A percentile compares a stretch with the other conserved stretches of the same genome.
phyloP scores from a whole-genome alignment of 2,329 filamentous ascomycete genomes.

The Hypoxylon sp. region DNA sequence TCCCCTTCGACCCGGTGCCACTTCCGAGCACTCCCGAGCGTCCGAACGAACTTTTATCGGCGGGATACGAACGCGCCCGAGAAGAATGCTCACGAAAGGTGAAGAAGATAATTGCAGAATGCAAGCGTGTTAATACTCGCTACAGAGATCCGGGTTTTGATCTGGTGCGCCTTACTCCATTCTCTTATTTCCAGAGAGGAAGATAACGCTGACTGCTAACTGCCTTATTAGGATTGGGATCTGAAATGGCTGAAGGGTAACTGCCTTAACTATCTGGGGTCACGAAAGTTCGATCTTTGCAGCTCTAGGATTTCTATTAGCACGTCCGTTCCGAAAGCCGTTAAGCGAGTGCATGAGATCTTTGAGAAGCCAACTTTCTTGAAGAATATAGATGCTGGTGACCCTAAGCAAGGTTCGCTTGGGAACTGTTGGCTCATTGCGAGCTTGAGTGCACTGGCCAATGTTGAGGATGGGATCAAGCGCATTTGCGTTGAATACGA shows the following conservation, averaged over 20 bases:
- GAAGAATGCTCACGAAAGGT: conserved; percentile 76
- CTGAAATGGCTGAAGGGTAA: conserved; percentile 75
- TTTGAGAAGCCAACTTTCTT: conserved; percentile 81
- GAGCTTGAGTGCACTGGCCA: conserved; percentile 81
- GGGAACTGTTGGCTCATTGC: conserved; percentile 91
- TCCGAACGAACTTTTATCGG: conserved; percentile 72
- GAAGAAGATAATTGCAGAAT: conserved; percentile 74
- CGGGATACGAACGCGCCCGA: conserved; percentile 74
- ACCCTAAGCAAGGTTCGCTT: conserved; percentile 82
- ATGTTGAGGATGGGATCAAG: conserved; percentile 78
- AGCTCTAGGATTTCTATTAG: conserved; percentile 62
- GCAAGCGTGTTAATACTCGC: conserved; percentile 81
- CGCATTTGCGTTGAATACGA: conserved; percentile 83
- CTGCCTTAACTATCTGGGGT: conserved; percentile 68
- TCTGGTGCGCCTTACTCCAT: conserved; percentile 62
- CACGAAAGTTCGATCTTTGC: conserved; percentile 66
- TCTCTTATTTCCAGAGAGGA: conserved; percentile 55
- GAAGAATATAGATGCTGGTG: conserved; percentile 75
- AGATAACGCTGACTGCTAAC: conserved; percentile 50
- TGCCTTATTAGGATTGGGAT: conserved; percentile 70
- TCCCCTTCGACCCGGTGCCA: conserved; percentile 74
- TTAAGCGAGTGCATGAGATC: conserved; percentile 82
- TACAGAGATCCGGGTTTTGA: conserved; percentile 79
- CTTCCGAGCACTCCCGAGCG: conserved; percentile 65
- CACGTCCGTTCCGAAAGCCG: conserved; percentile 75